These are phyloP conservation scores for Acer negundo DNA, from an alignment of 345 rosid species.

Conservation along the genomic window DNA sequence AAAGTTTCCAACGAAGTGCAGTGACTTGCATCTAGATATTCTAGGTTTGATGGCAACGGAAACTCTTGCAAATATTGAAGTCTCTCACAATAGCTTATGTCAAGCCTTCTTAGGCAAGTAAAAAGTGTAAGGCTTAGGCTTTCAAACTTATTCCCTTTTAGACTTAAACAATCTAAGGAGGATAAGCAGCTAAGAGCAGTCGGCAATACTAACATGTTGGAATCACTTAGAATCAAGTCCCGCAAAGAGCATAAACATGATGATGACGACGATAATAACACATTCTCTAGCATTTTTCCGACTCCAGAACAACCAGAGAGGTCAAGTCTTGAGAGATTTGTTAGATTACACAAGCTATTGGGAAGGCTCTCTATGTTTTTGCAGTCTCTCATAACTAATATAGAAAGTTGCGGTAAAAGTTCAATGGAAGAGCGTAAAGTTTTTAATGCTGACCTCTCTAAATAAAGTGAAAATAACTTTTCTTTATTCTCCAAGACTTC, in stretches of 20 bases:
- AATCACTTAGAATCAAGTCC: neutral
- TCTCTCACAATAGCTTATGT: neutral
- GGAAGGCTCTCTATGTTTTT: constrained; percentile 10
- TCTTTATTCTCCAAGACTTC: constrained; percentile 5
- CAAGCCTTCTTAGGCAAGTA: neutral
- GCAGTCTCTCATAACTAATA: constrained; percentile 3
- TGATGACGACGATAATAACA: neutral
- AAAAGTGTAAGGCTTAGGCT: constrained; percentile 1
- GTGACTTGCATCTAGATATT: neutral
- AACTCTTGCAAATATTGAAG: neutral
- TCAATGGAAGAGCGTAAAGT: constrained; percentile 15
- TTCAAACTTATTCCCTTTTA: neutral
- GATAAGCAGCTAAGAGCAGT: no score
- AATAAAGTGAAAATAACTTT: neutral
- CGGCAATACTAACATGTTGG: neutral
- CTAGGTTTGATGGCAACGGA: neutral
- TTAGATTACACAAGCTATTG: neutral
- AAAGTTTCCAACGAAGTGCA: neutral
- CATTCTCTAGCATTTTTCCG: neutral
- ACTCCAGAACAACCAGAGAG: constrained; percentile 1
- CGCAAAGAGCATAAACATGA: neutral
- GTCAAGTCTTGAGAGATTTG: neutral
- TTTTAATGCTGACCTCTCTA: constrained; percentile 8
- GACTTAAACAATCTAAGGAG: no score
- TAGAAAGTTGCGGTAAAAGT: neutral